These are phyloP conservation scores for Annona squamosa DNA, from an alignment of 164 flowering plant genomes.

Conservation along the genomic window DNA sequence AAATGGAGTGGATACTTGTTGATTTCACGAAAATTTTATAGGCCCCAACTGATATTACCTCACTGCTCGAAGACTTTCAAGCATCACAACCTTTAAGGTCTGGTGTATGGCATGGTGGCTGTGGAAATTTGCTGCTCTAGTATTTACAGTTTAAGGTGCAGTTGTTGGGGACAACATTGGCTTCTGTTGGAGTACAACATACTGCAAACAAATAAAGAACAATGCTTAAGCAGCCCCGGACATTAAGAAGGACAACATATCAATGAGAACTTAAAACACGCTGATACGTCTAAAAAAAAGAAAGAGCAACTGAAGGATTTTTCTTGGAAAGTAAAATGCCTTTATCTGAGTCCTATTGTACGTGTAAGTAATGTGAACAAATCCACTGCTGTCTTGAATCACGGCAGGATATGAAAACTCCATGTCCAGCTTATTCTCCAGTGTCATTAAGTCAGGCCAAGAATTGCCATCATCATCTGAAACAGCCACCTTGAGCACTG, in stretches of 20 bases:
- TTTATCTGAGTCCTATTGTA: constrained; percentile 22
- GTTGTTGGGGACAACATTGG: neutral
- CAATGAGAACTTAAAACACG: neutral
- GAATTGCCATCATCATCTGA: constrained; percentile 80
- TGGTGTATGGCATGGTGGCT: no score
- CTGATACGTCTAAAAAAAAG: neutral
- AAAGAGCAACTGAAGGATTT: neutral
- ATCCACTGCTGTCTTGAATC: constrained; percentile 29
- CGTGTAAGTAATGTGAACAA: constrained; percentile 17
- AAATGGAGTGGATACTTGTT: no score
- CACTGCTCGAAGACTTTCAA: no score
- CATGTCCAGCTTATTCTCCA: constrained; percentile 61
- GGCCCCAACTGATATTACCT: no score
- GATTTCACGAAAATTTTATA: no score
- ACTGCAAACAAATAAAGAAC: constrained; percentile 3
- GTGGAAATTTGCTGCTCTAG: neutral
- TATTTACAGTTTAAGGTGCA: neutral
- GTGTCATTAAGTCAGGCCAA: constrained; percentile 62
- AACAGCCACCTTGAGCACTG: constrained; percentile 64
- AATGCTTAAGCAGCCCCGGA: neutral
- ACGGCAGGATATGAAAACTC: constrained; percentile 97
- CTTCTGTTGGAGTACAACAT: constrained; percentile 8
- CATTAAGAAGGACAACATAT: neutral
- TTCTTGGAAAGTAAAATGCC: neutral
- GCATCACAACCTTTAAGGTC: no score